These are phyloP conservation scores for Torulaspora delbrueckii DNA, from an alignment of 805 yeast species.

Conservation along the genomic window DNA sequence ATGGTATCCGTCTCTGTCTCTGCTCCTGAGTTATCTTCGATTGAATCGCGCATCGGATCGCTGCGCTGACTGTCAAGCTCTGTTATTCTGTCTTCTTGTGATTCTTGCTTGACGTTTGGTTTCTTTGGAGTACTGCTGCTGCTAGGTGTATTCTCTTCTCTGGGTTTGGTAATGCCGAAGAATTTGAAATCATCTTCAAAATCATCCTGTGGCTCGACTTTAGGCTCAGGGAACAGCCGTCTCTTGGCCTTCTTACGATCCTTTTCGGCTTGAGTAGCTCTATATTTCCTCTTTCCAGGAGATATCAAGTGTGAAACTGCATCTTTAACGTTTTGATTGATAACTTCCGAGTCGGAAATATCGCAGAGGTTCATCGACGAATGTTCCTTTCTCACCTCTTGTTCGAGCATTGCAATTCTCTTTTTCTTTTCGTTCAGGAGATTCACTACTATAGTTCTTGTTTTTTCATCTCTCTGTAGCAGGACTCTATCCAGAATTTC, in stretches of 20 bases:
- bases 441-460: conserved; percentile 19
- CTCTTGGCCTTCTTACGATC: conserved; percentile 2
- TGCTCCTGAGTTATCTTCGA: conserved; percentile 1
- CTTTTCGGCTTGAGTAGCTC: neutral
- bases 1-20: conserved; percentile 12
- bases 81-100: neutral
- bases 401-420: conserved; percentile 19
- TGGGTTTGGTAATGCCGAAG: conserved; percentile 19
- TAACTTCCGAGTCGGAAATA: conserved; percentile 16
- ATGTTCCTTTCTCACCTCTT: conserved; percentile 7
- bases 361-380: neutral
- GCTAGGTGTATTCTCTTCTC: conserved; percentile 2
- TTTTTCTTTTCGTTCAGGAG: conserved; percentile 29
- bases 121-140: neutral
- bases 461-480: conserved; percentile 22
- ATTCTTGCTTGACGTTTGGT: conserved; percentile 3
- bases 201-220: conserved; percentile 10
- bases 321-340: conserved; percentile 19
- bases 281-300: conserved; percentile 23
- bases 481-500: conserved; percentile 14
- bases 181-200: conserved; percentile 22
- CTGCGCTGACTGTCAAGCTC: conserved; percentile 4
- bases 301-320: conserved; percentile 22
- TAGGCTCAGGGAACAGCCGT: conserved; percentile 1
- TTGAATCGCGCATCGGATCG: conserved; percentile 3